Base-by-base conservation (phyloP, 2,329 filamentous ascomycete genomes). In the Setomelanomma holmii region DNA sequence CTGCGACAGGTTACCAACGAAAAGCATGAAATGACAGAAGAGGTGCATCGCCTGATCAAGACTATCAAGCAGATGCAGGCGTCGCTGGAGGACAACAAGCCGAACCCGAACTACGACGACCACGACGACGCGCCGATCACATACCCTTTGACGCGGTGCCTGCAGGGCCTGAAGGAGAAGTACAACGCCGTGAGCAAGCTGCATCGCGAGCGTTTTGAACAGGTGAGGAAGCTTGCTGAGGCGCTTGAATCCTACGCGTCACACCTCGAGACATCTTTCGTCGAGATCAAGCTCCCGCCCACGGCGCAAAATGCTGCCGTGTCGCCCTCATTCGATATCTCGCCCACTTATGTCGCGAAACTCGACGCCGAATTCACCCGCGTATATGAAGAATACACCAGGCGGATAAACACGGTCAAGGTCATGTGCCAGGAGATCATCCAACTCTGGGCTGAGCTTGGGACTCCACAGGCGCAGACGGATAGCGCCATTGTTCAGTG, bases 241-340 rank as follows among this genome's bases (percentile, higher is more conserved):
- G 93, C 93, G 4, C 87, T 99, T 44, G 89, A 96, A 72, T 97
- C 93, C 4, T 99, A 98, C 74, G 96, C 95, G 1, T 96, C 91
- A 8, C 95, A 98, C 73, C 89, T 99, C 40, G 95, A 99, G 74
- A 80, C 90, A 10, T 89, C 89, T 2, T 98, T 98, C 73, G 85
- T 98, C 60, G 86, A 88, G 69, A 87, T 98, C 68, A 84, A 88
- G 35, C 84, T 99, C 5, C 95, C 95, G 1, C 93, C 93, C 0
- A 92, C 89, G 3, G 86, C 85, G 1, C 86, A 89, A 4, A 89
- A 91, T 61, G 86, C 90, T 40, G 87, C 87, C 11, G 82, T 96
- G 34, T 86, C 93, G 1, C 86, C 91, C 2, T 89, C 84, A 45
- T 98, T 99, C 73, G 93, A 98, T 67, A 86, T 99, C n/a, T 97